Evolutionary conservation across 1,139 yeast genomes (phyloP).

Genomic region (Spencermartinsiella ligniputridi): DNA sequence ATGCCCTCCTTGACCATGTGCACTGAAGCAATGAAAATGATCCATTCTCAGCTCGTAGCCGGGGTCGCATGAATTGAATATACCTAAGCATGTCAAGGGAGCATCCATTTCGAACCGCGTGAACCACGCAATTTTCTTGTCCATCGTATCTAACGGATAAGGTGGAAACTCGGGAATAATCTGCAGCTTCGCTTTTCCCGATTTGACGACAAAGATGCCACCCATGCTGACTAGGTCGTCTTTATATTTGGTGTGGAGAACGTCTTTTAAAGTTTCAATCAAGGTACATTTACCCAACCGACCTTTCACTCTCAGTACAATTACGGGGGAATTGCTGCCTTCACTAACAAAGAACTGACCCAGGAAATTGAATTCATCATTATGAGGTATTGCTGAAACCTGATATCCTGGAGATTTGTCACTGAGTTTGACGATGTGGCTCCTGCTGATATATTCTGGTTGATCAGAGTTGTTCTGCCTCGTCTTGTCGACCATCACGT

Average conservation of each 20-base stretch:
- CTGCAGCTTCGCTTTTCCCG: conserved; percentile 2
- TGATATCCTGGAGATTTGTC: background rate
- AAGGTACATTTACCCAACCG: background rate
- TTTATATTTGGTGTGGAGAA: background rate
- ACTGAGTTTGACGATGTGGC: conserved; percentile 1
- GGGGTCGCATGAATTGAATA: conserved; percentile 2
- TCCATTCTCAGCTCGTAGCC: conserved; percentile 3
- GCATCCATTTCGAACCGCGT: background rate
- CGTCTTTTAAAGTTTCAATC: background rate
- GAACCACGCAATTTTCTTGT: conserved; percentile 1
- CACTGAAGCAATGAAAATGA: conserved; percentile 2
- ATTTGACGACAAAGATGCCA: background rate
- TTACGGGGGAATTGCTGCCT: background rate
- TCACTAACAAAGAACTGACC: conserved; percentile 2
- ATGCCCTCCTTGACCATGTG: conserved; percentile 3
- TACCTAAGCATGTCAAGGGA: conserved; percentile 3
- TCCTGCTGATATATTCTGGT: background rate
- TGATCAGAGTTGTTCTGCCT: background rate
- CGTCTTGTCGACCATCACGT: background rate
- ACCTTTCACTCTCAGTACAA: background rate
- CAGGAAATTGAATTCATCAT: conserved; percentile 4
- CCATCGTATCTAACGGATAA: background rate
- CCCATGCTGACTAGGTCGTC: conserved; percentile 2
- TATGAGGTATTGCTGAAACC: conserved; percentile 1
- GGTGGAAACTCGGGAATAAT: conserved; percentile 1